Conservation (phyloP, 2,329 filamentous ascomycete species). For the Ilyonectria robusta region DNA sequence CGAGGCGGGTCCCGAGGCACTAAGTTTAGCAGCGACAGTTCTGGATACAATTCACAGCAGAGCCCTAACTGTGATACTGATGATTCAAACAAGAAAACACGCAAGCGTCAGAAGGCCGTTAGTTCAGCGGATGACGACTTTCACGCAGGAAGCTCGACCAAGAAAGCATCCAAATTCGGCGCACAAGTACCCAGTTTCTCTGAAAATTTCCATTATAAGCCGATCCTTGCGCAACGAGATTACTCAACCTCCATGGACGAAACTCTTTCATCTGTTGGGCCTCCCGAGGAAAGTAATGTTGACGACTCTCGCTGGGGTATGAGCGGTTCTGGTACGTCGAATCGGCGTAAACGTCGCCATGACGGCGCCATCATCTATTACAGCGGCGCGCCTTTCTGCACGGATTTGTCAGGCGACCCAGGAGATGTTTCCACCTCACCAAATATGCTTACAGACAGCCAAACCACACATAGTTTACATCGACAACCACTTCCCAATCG, state of each 20-base stretch:
- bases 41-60: slow-evolving; percentile 62
- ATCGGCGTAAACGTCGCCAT: slow-evolving; percentile 67
- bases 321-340: slow-evolving; percentile 64
- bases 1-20: slow-evolving; percentile 77
- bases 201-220: slow-evolving; percentile 74
- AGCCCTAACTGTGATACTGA: slow-evolving; percentile 65
- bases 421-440: slow-evolving; percentile 64
- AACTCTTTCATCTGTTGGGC: slow-evolving; percentile 64
- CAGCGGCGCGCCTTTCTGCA: slow-evolving; percentile 83
- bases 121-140: slow-evolving; percentile 53
- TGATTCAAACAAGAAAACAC: slow-evolving; percentile 58
- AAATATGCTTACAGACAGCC: slow-evolving; percentile 63
- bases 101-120: slow-evolving; percentile 63
- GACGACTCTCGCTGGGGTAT: slow-evolving; percentile 63
- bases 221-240: slow-evolving; percentile 69
- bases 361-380: slow-evolving; percentile 89
- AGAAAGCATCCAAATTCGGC: slow-evolving; percentile 58
- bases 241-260: slow-evolving; percentile 64
- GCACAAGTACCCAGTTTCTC: slow-evolving; percentile 56
- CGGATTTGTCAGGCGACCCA: slow-evolving; percentile 80
- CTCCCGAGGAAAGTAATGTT: slow-evolving; percentile 63
- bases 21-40: slow-evolving; percentile 75
- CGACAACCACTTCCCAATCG: slow-evolving; percentile 34
- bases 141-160: slow-evolving; percentile 53
- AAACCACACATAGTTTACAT: slow-evolving; percentile 49